phyloP scores from a whole-genome alignment of 2,329 filamentous ascomycete species.

The Talaromyces sp. region DNA sequence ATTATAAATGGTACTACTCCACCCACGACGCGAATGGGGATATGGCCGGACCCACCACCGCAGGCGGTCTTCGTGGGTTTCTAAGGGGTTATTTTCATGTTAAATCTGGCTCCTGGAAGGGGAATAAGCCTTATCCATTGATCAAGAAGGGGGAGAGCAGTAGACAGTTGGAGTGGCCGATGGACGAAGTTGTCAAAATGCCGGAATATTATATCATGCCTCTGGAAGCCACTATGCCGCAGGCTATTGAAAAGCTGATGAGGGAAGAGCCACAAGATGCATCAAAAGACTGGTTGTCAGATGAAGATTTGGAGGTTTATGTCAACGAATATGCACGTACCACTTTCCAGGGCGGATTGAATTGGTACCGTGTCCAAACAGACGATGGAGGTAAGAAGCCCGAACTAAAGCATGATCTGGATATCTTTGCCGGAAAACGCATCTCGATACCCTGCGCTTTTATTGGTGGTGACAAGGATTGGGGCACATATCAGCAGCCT shows the following conservation, averaged over 20 bases:
- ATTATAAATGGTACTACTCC: slow-evolving; percentile 64
- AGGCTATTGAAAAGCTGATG: slow-evolving; percentile 58
- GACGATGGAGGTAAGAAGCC: slow-evolving; percentile 26
- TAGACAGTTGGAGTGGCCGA: slow-evolving; percentile 49
- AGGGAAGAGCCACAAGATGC: slow-evolving; percentile 47
- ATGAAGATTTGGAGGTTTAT: slow-evolving; percentile 61
- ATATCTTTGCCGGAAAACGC: slow-evolving; percentile 59
- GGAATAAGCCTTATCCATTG: slow-evolving; percentile 56
- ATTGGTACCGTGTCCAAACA: slow-evolving; percentile 65
- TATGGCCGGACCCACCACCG: slow-evolving; percentile 41
- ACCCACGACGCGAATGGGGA: slow-evolving; percentile 37
- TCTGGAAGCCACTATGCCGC: slow-evolving; percentile 57
- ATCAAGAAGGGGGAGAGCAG: neutral
- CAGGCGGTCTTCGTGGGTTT: slow-evolving; percentile 55
- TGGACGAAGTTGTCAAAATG: slow-evolving; percentile 58
- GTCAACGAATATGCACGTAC: slow-evolving; percentile 60
- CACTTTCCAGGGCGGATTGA: slow-evolving; percentile 65
- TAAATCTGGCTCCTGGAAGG: slow-evolving; percentile 62
- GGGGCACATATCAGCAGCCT: slow-evolving; percentile 68
- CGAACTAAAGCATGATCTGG: slow-evolving; percentile 51
- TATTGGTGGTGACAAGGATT: slow-evolving; percentile 63
- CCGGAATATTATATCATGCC: slow-evolving; percentile 70
- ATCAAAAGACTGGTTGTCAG: slow-evolving; percentile 54
- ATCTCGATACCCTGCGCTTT: slow-evolving; percentile 63
- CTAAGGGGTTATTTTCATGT: slow-evolving; percentile 67